Evolutionary conservation across 1,139 yeast genomes (phyloP), one percentile per base, ranked within the genome.

Genomic region (Blastobotrys illinoisensis): DNA sequence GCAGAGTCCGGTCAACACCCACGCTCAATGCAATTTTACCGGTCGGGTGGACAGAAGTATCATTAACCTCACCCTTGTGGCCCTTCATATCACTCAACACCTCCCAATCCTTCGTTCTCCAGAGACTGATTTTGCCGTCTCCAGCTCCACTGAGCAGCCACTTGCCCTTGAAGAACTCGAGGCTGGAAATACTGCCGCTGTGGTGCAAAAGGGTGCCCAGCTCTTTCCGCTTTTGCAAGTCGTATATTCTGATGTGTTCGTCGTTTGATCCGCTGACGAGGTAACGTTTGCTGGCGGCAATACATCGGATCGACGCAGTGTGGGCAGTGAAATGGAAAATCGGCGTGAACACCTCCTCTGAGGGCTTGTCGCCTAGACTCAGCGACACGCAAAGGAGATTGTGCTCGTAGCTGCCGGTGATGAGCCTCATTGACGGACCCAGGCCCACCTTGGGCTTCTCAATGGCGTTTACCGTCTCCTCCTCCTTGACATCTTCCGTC

Each of bases 91-190:
- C 84, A 2, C 95, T 96, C 68, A 89, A 84, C 50, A 84, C 79
- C 67, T 93, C 98, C 99, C 99, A 93, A 71, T 95, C 99, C 68
- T 88, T 89, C 5, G 95, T 86, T 71, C 99, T 79, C 99, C 99
- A 93, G 52, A 93, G 80, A 58, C 89, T 82, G 53, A 95, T 85
- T 60, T 83, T 86, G 45, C 97, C 96, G 68, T 93, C 99, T 54
- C 88, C 96, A 3, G 93, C 88, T 0, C 95, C 96, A 16, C 95
- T 86, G 47, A 95, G 72, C 49, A 93, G 76, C 98, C 98, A 93
- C 67, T 85, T 89, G 55, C 56, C 59, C 60, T 59, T 64, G 2
- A 90, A 87, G 67, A 93, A 93, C 57, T 78, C 79, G 56, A 93
- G 74, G 14, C 83, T 77, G 0, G 96, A 88, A 54, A 93, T 82